Conservation (phyloP, 2,329 filamentous ascomycete genomes). For the Ascochyta viciae-villosae region DNA sequence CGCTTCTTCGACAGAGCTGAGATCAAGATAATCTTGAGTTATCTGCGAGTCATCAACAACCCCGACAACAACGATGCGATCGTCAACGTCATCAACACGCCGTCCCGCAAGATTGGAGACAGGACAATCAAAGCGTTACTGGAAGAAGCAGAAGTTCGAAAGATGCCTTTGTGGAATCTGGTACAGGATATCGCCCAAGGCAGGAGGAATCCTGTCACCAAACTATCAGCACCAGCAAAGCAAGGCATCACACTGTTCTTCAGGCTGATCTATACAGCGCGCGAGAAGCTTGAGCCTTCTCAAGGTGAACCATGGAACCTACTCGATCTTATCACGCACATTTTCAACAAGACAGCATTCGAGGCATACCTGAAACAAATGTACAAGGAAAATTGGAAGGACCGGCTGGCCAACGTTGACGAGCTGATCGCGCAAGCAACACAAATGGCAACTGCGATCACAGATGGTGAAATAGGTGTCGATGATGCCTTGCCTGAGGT, state of each 20-base stretch:
- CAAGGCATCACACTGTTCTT: slow-evolving; percentile 66
- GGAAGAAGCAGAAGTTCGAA: slow-evolving; percentile 75
- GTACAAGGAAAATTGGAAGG: slow-evolving; percentile 69
- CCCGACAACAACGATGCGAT: slow-evolving; percentile 88
- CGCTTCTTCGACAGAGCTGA: slow-evolving; percentile 93
- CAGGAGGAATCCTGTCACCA: slow-evolving; percentile 58
- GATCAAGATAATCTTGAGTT: slow-evolving; percentile 86
- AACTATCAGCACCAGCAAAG: slow-evolving; percentile 62
- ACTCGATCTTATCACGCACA: slow-evolving; percentile 60
- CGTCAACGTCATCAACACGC: slow-evolving; percentile 82
- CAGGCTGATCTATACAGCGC: slow-evolving; percentile 64
- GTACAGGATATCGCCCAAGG: slow-evolving; percentile 66
- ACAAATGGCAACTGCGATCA: slow-evolving; percentile 66
- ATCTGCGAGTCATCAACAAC: slow-evolving; percentile 83
- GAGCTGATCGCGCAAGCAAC: slow-evolving; percentile 82
- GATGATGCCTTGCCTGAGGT: slow-evolving; percentile 68
- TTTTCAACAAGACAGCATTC: slow-evolving; percentile 72
- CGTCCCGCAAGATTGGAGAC: slow-evolving; percentile 81
- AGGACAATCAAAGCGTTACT: slow-evolving; percentile 75
- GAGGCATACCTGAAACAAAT: slow-evolving; percentile 75
- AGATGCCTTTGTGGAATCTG: slow-evolving; percentile 77
- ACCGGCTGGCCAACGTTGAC: slow-evolving; percentile 85
- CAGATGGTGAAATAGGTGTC: slow-evolving; percentile 48
- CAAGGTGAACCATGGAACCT: slow-evolving; percentile 49
- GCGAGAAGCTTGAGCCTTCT: slow-evolving; percentile 61